These are phyloP conservation scores for Metarhizium anisopliae DNA, from an alignment of 2,329 filamentous ascomycete genomes.

Conservation along the genomic window DNA sequence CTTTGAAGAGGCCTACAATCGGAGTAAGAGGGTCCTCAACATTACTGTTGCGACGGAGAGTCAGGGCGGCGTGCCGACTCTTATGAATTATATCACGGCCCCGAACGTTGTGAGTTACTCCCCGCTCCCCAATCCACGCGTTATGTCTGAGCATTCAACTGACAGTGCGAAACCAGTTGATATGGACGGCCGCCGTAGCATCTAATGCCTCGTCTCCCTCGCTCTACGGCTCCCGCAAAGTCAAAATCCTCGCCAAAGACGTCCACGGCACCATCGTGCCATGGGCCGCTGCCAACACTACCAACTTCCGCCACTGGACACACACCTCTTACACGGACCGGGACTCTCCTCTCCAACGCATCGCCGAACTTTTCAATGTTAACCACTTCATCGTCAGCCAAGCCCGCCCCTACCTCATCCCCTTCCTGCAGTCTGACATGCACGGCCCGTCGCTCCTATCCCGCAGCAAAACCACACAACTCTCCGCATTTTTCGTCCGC, in stretches of 20 bases:
- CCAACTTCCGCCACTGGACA: constrained; percentile 59
- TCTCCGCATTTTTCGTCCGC: constrained; percentile 51
- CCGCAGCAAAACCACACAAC: constrained; percentile 47
- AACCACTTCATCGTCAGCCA: constrained; percentile 95
- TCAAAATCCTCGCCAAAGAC: constrained; percentile 68
- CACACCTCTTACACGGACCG: constrained; percentile 56
- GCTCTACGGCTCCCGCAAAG: constrained; percentile 55
- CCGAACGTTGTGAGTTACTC: constrained; percentile 70
- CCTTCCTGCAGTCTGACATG: constrained; percentile 74
- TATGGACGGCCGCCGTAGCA: constrained; percentile 70
- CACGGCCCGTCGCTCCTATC: constrained; percentile 61
- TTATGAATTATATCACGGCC: constrained; percentile 87
- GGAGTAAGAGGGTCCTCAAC: constrained; percentile 79
- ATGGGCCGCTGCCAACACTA: constrained; percentile 57
- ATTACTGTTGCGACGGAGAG: constrained; percentile 78
- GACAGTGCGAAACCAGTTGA: constrained; percentile 43
- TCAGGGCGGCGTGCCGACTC: constrained; percentile 66
- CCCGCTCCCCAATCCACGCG: background rate
- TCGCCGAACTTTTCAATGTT: constrained; percentile 80
- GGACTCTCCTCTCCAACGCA: constrained; percentile 56
- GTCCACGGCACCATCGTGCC: constrained; percentile 62
- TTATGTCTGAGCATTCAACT: background rate
- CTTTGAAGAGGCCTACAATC: constrained; percentile 84
- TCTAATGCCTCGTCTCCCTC: constrained; percentile 61
- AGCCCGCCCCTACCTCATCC: constrained; percentile 80